Percentiles rank a stretch among this genome's conserved stretches.
These are phyloP conservation scores for Epichloe elymi DNA, from an alignment of 2,329 filamentous ascomycete genomes.

Conservation along the genomic window DNA sequence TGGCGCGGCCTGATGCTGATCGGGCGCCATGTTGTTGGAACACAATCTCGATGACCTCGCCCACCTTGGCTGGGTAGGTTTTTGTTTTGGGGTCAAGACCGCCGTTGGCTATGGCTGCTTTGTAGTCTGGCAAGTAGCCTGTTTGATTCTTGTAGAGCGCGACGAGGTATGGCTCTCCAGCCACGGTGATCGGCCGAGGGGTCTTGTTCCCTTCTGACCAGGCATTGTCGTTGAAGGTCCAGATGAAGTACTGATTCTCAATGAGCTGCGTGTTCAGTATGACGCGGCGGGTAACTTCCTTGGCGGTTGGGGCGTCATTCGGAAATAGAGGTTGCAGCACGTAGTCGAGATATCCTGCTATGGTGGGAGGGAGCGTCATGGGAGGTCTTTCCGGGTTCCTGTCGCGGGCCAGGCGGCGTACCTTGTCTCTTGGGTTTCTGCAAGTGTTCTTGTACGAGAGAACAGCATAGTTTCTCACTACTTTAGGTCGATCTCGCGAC, in stretches of 20 bases:
- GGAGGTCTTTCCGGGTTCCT: background rate
- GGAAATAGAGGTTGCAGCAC: background rate
- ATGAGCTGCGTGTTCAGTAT: background rate
- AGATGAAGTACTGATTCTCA: background rate
- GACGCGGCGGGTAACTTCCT: background rate
- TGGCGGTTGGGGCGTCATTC: background rate
- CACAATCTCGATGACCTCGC: conserved; percentile 43
- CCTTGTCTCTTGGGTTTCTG: background rate
- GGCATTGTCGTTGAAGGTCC: conserved; percentile 21
- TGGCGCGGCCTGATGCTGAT: conserved; percentile 15
- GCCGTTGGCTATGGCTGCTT: conserved; percentile 31
- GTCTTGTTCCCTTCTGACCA: conserved; percentile 25
- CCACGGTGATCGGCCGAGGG: background rate
- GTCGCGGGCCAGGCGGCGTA: background rate
- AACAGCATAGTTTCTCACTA: conserved; percentile 34
- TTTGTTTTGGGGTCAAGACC: conserved; percentile 40
- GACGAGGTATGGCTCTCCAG: conserved; percentile 7
- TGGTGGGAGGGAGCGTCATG: conserved; percentile 1
- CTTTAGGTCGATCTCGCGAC: conserved; percentile 33
- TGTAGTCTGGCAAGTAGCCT: conserved; percentile 32
- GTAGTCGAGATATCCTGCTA: conserved; percentile 1
- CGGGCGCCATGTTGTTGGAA: conserved; percentile 25
- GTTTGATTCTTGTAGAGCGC: conserved; percentile 5
- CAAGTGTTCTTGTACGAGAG: conserved; percentile 25
- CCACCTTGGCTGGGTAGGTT: conserved; percentile 38